Conservation (phyloP, 2,329 filamentous ascomycete species). For the Phialophora verrucosa region DNA sequence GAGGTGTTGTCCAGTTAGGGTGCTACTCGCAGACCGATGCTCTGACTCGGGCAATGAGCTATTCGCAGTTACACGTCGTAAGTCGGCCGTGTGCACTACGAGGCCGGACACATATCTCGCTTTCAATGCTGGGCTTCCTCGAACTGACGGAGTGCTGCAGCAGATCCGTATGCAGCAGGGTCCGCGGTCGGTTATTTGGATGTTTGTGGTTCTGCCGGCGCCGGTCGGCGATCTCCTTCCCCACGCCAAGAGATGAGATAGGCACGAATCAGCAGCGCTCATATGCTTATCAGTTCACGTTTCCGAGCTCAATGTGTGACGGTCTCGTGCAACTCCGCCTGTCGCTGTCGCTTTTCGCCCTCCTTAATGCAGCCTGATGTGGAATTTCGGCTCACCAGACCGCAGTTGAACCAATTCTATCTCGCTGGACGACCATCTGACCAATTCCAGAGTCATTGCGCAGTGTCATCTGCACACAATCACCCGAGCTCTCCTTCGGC, state of each 20-base stretch:
- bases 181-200: background rate
- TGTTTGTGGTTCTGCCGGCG: background rate
- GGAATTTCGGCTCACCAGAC: constrained; percentile 4
- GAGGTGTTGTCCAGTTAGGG: background rate
- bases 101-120: background rate
- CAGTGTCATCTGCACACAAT: constrained; percentile 37
- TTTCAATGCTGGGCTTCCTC: background rate
- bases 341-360: constrained; percentile 10
- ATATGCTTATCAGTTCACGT: constrained; percentile 29
- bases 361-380: constrained; percentile 13
- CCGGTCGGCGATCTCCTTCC: constrained; percentile 28
- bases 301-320: constrained; percentile 5
- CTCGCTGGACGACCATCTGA: constrained; percentile 19
- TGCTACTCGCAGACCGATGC: background rate
- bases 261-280: constrained; percentile 18
- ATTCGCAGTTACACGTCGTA: background rate
- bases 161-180: too few relatives aligned
- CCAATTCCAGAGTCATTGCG: constrained; percentile 35
- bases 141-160: background rate
- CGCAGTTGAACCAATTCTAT: background rate
- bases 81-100: background rate
- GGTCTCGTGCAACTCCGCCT: constrained; percentile 26
- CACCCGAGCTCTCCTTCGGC: constrained; percentile 26
- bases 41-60: background rate
- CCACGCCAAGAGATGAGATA: constrained; percentile 33